Evolutionary conservation across 2,329 filamentous ascomycete species (phyloP).

Genomic region (Hypoxylon sp.): DNA sequence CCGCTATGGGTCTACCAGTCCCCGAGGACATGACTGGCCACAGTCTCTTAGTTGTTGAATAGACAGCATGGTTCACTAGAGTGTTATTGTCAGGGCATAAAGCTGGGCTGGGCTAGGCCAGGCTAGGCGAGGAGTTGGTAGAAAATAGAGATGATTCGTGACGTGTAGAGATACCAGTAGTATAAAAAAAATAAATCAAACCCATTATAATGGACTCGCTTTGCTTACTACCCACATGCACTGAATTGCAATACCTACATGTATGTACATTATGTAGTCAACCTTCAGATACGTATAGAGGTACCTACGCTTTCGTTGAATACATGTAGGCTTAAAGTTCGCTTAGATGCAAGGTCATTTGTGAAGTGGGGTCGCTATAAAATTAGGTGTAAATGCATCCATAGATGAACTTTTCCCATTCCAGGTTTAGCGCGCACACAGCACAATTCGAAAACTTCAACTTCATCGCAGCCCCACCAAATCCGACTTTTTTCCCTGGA

Average conservation of each 20-base stretch:
- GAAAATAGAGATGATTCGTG: conserved; percentile 34
- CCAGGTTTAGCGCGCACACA: conserved; percentile 49
- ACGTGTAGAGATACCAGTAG: conserved; percentile 43
- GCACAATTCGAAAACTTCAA: conserved; percentile 46
- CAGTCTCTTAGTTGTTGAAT: conserved; percentile 85
- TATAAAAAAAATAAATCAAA: conserved; percentile 38
- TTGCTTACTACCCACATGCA: not conserved
- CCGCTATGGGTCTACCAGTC: conserved; percentile 90
- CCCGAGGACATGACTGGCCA: conserved; percentile 93
- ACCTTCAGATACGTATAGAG: not conserved
- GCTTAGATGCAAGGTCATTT: not conserved
- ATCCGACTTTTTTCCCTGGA: conserved; percentile 45
- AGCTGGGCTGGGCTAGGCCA: conserved; percentile 10
- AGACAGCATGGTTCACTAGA: conserved; percentile 37
- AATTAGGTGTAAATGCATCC: conserved; percentile 19
- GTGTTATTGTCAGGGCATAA: conserved; percentile 16
- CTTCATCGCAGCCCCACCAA: conserved; percentile 51
- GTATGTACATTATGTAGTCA: too few relatives aligned
- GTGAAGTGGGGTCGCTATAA: not conserved
- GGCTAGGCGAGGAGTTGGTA: conserved; percentile 33
- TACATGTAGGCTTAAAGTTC: not conserved
- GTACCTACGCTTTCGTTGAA: not conserved
- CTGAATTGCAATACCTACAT: conserved; percentile 3
- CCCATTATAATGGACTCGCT: conserved; percentile 30
- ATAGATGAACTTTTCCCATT: conserved; percentile 20